These are phyloP conservation scores for Fagopyrum esculentum DNA, from an alignment of 148 eudicot species.

Conservation along the genomic window DNA sequence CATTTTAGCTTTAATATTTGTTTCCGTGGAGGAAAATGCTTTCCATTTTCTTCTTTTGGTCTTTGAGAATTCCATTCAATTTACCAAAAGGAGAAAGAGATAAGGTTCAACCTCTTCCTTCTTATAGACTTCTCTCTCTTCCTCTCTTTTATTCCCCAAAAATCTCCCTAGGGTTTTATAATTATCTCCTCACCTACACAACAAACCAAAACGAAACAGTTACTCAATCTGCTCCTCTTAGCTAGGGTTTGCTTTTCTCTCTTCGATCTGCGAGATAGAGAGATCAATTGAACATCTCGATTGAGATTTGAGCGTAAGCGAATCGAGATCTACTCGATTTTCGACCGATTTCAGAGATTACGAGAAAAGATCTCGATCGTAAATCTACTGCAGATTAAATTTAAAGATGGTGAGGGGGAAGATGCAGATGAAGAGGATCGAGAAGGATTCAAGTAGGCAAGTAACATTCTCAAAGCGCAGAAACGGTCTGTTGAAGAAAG, in stretches of 20 bases:
- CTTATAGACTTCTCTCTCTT: background rate
- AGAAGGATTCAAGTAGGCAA: slow-evolving; percentile 38
- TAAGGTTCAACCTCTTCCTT: slow-evolving; percentile 15
- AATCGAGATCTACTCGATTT: background rate
- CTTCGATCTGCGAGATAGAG: background rate
- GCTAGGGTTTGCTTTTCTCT: background rate
- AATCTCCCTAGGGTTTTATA: background rate
- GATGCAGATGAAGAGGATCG: slow-evolving; percentile 41
- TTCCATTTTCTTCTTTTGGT: slow-evolving; percentile 5
- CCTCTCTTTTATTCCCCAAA: background rate
- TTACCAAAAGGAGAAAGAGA: slow-evolving; percentile 27
- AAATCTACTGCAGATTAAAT: background rate
- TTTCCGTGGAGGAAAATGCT: background rate
- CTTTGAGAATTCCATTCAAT: background rate
- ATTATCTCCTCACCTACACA: background rate
- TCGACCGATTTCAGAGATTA: background rate
- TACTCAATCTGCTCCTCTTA: background rate
- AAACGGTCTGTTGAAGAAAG: slow-evolving; percentile 42
- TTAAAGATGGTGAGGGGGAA: slow-evolving; percentile 40
- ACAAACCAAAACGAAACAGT: background rate
- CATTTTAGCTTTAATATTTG: background rate
- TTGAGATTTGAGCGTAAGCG: background rate
- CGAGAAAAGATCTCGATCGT: background rate
- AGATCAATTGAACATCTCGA: background rate
- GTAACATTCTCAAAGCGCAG: slow-evolving; percentile 44